phyloP scores from a whole-genome alignment of 805 yeast species.

The Saccharomyces eubayanus region DNA sequence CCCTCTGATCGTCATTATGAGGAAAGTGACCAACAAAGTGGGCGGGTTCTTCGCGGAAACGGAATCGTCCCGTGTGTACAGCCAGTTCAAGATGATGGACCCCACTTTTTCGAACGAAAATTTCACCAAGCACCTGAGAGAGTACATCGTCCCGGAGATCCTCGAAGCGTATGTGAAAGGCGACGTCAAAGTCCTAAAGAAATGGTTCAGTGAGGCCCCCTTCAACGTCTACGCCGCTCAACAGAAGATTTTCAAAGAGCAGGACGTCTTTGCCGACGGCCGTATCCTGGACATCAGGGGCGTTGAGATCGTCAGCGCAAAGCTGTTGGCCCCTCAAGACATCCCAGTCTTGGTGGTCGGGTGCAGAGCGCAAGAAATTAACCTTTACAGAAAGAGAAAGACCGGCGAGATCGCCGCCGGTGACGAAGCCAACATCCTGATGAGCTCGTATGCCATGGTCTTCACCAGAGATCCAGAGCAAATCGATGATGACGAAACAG shows the following conservation, averaged over 20 bases:
- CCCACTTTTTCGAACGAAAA: constrained; percentile 74
- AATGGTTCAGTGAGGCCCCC: constrained; percentile 96
- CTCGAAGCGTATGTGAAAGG: constrained; percentile 92
- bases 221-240: constrained; percentile 89
- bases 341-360: constrained; percentile 88
- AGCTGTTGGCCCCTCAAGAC: constrained; percentile 81
- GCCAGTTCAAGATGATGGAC: constrained; percentile 80
- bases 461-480: constrained; percentile 89
- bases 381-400: constrained; percentile 77
- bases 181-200: constrained; percentile 71
- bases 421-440: constrained; percentile 81
- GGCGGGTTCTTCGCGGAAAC: constrained; percentile 92
- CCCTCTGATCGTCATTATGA: constrained; percentile 70
- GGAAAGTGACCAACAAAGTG: constrained; percentile 72
- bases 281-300: constrained; percentile 89
- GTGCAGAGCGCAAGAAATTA: constrained; percentile 94
- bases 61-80: constrained; percentile 87
- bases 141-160: constrained; percentile 88
- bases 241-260: constrained; percentile 85
- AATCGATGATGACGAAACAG: constrained; percentile 80
- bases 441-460: constrained; percentile 94
- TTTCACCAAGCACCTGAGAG: constrained; percentile 77
- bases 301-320: constrained; percentile 83
- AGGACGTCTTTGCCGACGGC: constrained; percentile 86
- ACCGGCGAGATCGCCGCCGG: constrained; percentile 96